Conservation (phyloP, 192 early-diverging fungal genomes). For the Coemansia pectinata region DNA sequence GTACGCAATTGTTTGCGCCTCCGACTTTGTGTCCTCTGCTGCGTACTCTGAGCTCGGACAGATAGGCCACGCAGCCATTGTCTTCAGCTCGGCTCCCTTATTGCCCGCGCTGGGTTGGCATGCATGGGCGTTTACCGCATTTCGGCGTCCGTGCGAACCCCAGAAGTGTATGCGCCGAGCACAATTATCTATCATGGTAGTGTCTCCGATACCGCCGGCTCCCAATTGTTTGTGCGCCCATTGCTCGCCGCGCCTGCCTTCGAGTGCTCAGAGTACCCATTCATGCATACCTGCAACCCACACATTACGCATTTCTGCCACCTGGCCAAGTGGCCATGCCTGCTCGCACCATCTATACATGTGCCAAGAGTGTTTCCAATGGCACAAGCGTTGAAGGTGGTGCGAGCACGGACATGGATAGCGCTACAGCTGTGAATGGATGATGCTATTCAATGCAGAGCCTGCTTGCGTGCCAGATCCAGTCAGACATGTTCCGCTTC, state of each 20-base stretch:
- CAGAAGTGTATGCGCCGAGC: background rate
- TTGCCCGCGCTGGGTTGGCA: background rate
- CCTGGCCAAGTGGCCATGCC: background rate
- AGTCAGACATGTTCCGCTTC: background rate
- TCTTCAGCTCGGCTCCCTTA: background rate
- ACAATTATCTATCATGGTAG: background rate
- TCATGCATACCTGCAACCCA: background rate
- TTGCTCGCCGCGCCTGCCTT: background rate
- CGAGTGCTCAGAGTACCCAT: background rate
- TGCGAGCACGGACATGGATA: background rate
- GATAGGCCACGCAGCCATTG: background rate
- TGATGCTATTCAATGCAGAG: background rate
- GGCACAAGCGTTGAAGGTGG: background rate
- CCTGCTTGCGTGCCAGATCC: background rate
- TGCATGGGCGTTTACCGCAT: background rate
- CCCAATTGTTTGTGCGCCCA: background rate
- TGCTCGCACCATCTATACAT: background rate
- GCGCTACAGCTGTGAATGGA: background rate
- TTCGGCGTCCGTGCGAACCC: conserved; percentile 1
- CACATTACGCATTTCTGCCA: background rate
- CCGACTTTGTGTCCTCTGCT: background rate
- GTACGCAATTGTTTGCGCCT: background rate
- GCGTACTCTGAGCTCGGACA: background rate
- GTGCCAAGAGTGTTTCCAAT: background rate
- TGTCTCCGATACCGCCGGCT: background rate